Conservation (phyloP, 2,329 filamentous ascomycete species). For the Triangularia verruculosa region DNA sequence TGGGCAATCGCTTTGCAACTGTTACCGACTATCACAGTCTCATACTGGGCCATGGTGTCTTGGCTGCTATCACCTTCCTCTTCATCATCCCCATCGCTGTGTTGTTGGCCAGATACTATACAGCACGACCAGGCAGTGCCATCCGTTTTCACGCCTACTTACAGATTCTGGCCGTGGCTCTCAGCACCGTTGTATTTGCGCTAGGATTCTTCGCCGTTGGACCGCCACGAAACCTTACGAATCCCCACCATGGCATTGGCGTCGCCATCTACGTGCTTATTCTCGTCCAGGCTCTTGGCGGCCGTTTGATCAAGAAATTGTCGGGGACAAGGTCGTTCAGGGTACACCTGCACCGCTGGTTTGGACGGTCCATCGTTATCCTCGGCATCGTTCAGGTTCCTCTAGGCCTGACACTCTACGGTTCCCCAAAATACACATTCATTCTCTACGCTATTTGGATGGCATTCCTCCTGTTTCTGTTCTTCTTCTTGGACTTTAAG, state of each 20-base stretch:
- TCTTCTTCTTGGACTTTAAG: conserved; percentile 76
- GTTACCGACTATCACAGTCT: conserved; percentile 68
- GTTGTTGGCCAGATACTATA: conserved; percentile 69
- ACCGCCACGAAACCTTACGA: conserved; percentile 66
- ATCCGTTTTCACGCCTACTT: conserved; percentile 71
- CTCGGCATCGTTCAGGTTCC: conserved; percentile 85
- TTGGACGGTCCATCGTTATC: conserved; percentile 72
- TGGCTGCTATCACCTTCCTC: conserved; percentile 72
- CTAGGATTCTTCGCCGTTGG: conserved; percentile 79
- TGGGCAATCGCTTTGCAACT: conserved; percentile 75
- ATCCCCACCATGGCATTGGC: conserved; percentile 83
- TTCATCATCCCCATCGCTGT: conserved; percentile 71
- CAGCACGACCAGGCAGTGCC: conserved; percentile 57
- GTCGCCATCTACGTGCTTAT: conserved; percentile 74
- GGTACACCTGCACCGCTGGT: conserved; percentile 79
- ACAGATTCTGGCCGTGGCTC: conserved; percentile 64
- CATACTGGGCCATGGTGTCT: conserved; percentile 67
- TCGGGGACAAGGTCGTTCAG: conserved; percentile 48
- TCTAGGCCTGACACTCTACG: conserved; percentile 85
- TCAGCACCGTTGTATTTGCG: conserved; percentile 69
- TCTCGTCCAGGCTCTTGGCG: conserved; percentile 67
- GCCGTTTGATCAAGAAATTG: conserved; percentile 58
- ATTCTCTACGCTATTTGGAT: conserved; percentile 81
- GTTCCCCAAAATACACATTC: conserved; percentile 81
- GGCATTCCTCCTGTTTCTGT: conserved; percentile 66